A percentile compares a stretch with the other conserved stretches of the same genome.
Evolutionary conservation across 2,329 filamentous ascomycete genomes (phyloP).

Genomic region (Neoarthrinium moseri): DNA sequence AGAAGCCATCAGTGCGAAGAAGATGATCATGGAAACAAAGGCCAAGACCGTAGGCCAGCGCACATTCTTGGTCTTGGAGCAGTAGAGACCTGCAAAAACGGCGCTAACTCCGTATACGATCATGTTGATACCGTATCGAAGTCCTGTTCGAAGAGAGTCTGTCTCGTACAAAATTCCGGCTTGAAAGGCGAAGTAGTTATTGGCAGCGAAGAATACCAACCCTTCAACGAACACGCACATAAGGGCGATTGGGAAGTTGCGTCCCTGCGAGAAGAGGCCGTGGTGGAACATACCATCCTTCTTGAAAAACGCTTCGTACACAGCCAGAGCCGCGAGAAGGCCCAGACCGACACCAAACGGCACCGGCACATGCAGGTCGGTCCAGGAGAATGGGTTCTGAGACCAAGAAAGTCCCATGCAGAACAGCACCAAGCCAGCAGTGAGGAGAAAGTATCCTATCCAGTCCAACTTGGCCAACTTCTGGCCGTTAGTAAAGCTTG

Average conservation of each 20-base stretch:
- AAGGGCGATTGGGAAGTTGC: conserved; percentile 35
- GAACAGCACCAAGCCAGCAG: conserved; percentile 35
- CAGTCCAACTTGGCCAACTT: conserved; percentile 30
- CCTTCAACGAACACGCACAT: conserved; percentile 36
- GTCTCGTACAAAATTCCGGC: conserved; percentile 33
- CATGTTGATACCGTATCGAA: conserved; percentile 33
- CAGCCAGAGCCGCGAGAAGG: conserved; percentile 22
- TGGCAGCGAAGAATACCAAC: conserved; percentile 37
- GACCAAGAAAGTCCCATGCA: conserved; percentile 36
- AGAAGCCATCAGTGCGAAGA: conserved; percentile 35
- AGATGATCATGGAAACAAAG: conserved; percentile 28
- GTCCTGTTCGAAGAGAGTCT: conserved; percentile 29
- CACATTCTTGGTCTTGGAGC: conserved; percentile 24
- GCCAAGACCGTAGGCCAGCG: conserved; percentile 22
- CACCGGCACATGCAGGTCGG: conserved; percentile 31
- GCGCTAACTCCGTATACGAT: conserved; percentile 28
- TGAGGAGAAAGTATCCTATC: conserved; percentile 37
- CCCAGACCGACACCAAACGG: conserved; percentile 33
- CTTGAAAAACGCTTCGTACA: conserved; percentile 34
- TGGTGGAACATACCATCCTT: conserved; percentile 41
- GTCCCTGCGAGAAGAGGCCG: conserved; percentile 30
- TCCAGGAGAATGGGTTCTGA: conserved; percentile 37
- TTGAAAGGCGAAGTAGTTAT: conserved; percentile 41
- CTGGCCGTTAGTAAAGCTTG: conserved; percentile 21
- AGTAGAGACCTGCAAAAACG: conserved; percentile 29